Conservation (phyloP, 2,329 filamentous ascomycete genomes). For the Zalaria sp. region DNA sequence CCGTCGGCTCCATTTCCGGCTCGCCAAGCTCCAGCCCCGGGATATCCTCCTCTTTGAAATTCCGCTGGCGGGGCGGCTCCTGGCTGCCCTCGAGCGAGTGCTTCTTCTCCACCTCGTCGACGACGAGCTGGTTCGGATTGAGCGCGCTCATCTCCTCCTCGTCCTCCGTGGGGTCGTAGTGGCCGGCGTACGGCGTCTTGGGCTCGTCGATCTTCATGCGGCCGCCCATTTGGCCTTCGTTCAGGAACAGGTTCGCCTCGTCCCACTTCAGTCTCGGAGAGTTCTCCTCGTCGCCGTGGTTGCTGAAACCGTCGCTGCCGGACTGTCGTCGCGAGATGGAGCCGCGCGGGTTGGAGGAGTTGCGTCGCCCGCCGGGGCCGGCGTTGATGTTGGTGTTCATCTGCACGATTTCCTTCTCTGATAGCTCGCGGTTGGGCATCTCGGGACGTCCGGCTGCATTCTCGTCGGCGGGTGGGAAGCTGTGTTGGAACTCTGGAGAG, state of each 20-base stretch:
- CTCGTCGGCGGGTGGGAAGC: constrained; percentile 17
- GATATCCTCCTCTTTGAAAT: constrained; percentile 58
- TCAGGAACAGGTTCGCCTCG: constrained; percentile 92
- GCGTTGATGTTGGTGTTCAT: constrained; percentile 93
- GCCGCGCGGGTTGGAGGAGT: constrained; percentile 57
- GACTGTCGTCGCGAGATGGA: constrained; percentile 63
- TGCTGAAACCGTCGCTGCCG: constrained; percentile 25
- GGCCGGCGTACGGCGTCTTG: constrained; percentile 89
- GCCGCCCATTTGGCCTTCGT: constrained; percentile 84
- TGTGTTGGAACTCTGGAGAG: constrained; percentile 23
- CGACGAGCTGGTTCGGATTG: constrained; percentile 56
- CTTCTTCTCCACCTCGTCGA: constrained; percentile 50
- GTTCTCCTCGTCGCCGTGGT: constrained; percentile 39
- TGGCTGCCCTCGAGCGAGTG: constrained; percentile 19
- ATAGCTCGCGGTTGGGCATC: constrained; percentile 35
- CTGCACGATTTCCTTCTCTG: constrained; percentile 78
- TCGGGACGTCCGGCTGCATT: constrained; percentile 21
- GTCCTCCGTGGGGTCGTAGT: constrained; percentile 82
- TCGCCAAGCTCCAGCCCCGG: constrained; percentile 85
- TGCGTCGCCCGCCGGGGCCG: constrained; percentile 63
- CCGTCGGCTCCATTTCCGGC: constrained; percentile 48
- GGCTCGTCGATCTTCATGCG: constrained; percentile 99
- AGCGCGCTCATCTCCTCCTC: constrained; percentile 55
- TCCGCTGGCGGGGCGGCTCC: constrained; percentile 26
- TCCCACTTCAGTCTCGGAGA: constrained; percentile 89